These are phyloP conservation scores for Oldenlandia corymbosa DNA, from an alignment of 257 asterid species.

Conservation along the genomic window DNA sequence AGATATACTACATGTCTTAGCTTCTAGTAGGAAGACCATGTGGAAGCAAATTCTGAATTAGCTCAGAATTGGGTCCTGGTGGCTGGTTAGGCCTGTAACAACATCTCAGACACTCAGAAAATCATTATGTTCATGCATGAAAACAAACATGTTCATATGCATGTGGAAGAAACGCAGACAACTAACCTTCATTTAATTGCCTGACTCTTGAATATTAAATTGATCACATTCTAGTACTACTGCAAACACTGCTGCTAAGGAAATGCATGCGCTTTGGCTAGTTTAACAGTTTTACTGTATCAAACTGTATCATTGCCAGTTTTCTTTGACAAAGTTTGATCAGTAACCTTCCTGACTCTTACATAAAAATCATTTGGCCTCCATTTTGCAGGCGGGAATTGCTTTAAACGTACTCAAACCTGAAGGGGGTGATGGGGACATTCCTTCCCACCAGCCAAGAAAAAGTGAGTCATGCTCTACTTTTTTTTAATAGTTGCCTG, in stretches of 20 bases:
- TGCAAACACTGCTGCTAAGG: background rate
- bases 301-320: background rate
- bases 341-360: conserved; percentile 5
- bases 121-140: background rate
- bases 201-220: background rate
- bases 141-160: background rate
- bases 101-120: no score
- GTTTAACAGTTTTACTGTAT: no score
- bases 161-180: background rate
- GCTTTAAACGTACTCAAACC: conserved; percentile 40
- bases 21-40: background rate
- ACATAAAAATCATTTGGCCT: conserved; percentile 26
- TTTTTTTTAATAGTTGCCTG: conserved; percentile 30
- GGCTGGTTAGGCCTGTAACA: no score
- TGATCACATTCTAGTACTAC: background rate
- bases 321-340: background rate
- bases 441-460: conserved; percentile 48
- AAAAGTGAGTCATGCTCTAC: conserved; percentile 40
- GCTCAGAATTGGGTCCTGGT: background rate
- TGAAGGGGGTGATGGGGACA: conserved; percentile 51
- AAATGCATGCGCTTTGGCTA: background rate
- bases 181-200: background rate
- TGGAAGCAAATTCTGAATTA: background rate
- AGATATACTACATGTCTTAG: background rate
- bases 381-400: conserved; percentile 36